phyloP scores from a whole-genome alignment of 2,329 filamentous ascomycete species.

The Elsinoe batatas region DNA sequence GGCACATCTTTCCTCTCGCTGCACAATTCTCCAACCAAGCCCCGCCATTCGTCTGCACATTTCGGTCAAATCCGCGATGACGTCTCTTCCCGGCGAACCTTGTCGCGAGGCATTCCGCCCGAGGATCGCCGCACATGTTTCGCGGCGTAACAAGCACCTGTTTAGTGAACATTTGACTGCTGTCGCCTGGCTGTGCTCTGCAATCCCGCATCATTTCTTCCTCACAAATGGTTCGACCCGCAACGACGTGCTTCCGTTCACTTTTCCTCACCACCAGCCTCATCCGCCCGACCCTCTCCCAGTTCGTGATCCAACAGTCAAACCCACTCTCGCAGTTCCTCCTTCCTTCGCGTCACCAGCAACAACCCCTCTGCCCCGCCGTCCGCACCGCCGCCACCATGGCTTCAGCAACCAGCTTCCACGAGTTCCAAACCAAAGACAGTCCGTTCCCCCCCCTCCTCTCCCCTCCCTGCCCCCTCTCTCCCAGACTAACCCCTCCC shows the following conservation, averaged over 20 bases:
- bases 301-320: not conserved
- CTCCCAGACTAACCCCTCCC: not conserved
- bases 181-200: not conserved
- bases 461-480: not conserved
- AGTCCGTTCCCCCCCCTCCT: slow-evolving; percentile 45
- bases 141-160: not conserved
- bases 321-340: not conserved
- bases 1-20: not conserved
- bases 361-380: not conserved
- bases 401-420: slow-evolving; percentile 63
- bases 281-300: not conserved
- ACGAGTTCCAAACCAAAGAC: slow-evolving; percentile 75
- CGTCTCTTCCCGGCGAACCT: not conserved
- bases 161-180: slow-evolving; percentile 10
- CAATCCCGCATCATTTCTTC: not conserved
- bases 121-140: slow-evolving; percentile 11
- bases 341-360: not conserved
- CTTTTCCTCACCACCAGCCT: not conserved
- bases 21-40: not conserved
- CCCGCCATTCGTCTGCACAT: not conserved
- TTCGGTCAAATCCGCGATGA: slow-evolving; percentile 6
- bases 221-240: slow-evolving; percentile 7
- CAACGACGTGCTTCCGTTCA: slow-evolving; percentile 5
- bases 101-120: slow-evolving; percentile 3
- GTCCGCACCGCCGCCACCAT: slow-evolving; percentile 34